Evolutionary conservation across 441 rosid species (phyloP).

Genomic region (Jatropha multifida): DNA sequence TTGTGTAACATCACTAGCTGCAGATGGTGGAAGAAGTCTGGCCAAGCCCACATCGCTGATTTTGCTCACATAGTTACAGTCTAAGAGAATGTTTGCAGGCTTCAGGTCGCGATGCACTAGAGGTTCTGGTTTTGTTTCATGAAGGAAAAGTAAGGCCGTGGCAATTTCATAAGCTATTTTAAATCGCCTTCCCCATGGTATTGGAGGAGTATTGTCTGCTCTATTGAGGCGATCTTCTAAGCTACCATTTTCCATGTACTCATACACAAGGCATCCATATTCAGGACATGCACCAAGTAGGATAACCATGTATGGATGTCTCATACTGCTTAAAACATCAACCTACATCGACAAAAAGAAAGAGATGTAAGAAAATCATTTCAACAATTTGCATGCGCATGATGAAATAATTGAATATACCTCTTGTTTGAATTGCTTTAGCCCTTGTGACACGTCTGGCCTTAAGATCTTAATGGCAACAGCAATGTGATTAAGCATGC

Average conservation of each 20-base stretch:
- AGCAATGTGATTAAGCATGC: slow-evolving; percentile 45
- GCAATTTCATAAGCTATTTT: slow-evolving; percentile 72
- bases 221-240: slow-evolving; percentile 75
- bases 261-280: slow-evolving; percentile 76
- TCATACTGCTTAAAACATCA: slow-evolving; percentile 67
- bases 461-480: slow-evolving; percentile 75
- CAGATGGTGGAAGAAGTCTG: slow-evolving; percentile 55
- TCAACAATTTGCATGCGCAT: no score
- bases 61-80: slow-evolving; percentile 52
- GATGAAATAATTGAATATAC: slow-evolving; percentile 25
- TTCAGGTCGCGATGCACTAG: slow-evolving; percentile 81
- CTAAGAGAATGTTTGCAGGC: slow-evolving; percentile 78
- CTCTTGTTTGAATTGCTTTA: slow-evolving; percentile 69
- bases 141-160: slow-evolving; percentile 72
- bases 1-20: slow-evolving; percentile 39
- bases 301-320: slow-evolving; percentile 81
- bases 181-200: slow-evolving; percentile 67
- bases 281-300: slow-evolving; percentile 88
- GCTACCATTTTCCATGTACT: slow-evolving; percentile 81
- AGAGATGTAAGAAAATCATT: background rate
- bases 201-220: slow-evolving; percentile 49
- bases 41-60: slow-evolving; percentile 76
- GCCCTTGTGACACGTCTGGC: slow-evolving; percentile 65
- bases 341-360: slow-evolving; percentile 38
- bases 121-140: slow-evolving; percentile 77